Conservation (phyloP, 176 grass and related monocot species). For the Phoenix dactylifera region DNA sequence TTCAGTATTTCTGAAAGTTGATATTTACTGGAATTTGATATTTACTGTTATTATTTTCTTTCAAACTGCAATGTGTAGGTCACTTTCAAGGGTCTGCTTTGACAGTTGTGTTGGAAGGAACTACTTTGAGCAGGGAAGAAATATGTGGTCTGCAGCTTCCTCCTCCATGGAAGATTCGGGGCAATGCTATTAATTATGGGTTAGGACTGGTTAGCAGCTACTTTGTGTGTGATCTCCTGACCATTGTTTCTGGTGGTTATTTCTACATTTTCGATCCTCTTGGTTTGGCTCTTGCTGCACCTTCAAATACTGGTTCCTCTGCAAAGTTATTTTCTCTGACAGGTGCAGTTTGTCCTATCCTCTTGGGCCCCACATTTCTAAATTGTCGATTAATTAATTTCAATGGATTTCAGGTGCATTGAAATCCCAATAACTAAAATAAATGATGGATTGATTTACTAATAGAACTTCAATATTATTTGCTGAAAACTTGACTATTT, state of each 20-base stretch:
- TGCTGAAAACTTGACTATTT: too few species aligned
- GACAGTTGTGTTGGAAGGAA: slow-evolving; percentile 91
- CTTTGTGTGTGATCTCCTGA: slow-evolving; percentile 80
- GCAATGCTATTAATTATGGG: slow-evolving; percentile 74
- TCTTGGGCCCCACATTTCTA: neutral
- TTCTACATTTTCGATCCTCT: slow-evolving; percentile 93
- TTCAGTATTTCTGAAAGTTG: too few species aligned
- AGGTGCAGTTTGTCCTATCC: slow-evolving; percentile 30
- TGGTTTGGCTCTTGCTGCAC: slow-evolving; percentile 59
- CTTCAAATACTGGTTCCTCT: slow-evolving; percentile 41
- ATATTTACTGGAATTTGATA: too few species aligned
- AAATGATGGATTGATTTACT: too few species aligned
- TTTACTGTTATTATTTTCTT: too few species aligned
- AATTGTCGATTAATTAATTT: too few species aligned
- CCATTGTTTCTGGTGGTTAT: slow-evolving; percentile 80
- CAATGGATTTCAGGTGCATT: too few species aligned
- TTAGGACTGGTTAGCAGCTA: slow-evolving; percentile 86
- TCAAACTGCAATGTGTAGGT: slow-evolving; percentile 26
- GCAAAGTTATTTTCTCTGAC: slow-evolving; percentile 83
- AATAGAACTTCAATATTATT: too few species aligned
- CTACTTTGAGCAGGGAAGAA: slow-evolving; percentile 66
- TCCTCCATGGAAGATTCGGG: slow-evolving; percentile 91
- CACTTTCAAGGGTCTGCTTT: slow-evolving; percentile 83
- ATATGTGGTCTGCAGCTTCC: slow-evolving; percentile 73
- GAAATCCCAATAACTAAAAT: too few species aligned